Evolutionary conservation across 1,139 yeast genomes (phyloP).

Genomic region (Blastobotrys arbuscula): DNA sequence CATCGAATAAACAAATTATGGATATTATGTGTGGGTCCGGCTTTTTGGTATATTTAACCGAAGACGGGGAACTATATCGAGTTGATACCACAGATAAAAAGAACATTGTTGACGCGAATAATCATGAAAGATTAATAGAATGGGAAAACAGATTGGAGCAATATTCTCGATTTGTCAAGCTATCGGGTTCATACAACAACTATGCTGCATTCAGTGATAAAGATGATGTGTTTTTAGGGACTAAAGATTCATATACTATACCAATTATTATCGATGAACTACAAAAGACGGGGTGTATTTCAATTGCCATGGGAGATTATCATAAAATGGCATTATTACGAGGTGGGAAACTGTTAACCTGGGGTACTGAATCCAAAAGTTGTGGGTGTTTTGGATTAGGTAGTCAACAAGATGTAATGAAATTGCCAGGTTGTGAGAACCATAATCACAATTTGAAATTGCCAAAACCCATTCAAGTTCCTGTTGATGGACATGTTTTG

Average conservation of each 20-base stretch:
- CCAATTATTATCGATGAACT: conserved; percentile 40
- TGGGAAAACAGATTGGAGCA: conserved; percentile 12
- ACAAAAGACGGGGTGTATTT: conserved; percentile 49
- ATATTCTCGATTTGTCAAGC: conserved; percentile 28
- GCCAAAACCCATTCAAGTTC: conserved; percentile 42
- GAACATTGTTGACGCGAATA: conserved; percentile 5
- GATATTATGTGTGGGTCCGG: conserved; percentile 57
- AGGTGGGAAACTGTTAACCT: conserved; percentile 55
- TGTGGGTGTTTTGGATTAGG: conserved; percentile 77
- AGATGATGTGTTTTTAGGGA: conserved; percentile 46
- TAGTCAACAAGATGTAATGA: conserved; percentile 28
- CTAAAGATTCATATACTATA: conserved; percentile 16
- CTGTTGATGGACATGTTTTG: conserved; percentile 39
- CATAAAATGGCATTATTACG: conserved; percentile 60
- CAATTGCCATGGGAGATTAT: conserved; percentile 68
- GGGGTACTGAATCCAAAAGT: conserved; percentile 61
- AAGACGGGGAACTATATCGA: conserved; percentile 42
- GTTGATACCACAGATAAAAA: conserved; percentile 27
- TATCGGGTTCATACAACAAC: conserved; percentile 45
- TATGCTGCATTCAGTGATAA: conserved; percentile 52
- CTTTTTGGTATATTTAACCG: conserved; percentile 46
- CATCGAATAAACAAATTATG: conserved; percentile 30
- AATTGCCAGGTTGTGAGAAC: conserved; percentile 28
- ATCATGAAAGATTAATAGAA: conserved; percentile 7
- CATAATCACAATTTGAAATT: conserved; percentile 41